These are phyloP conservation scores for Sarocladium kiliense DNA, from an alignment of 2,329 filamentous ascomycete species.

Conservation along the genomic window DNA sequence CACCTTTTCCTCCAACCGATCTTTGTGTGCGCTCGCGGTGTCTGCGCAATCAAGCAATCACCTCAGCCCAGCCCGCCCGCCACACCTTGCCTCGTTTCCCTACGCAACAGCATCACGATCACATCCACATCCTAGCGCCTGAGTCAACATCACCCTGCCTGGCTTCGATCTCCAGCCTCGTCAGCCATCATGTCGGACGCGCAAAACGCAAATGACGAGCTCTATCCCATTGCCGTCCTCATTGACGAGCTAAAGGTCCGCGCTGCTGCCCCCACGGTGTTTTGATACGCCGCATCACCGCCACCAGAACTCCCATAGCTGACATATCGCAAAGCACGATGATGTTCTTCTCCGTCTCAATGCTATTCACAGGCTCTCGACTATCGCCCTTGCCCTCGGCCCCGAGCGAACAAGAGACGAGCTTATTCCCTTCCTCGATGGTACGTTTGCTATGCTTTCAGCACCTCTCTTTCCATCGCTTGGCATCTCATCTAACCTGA, in stretches of 20 bases:
- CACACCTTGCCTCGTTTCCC: slow-evolving; percentile 1
- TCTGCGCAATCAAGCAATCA: slow-evolving; percentile 4
- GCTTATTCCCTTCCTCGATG: slow-evolving; percentile 97
- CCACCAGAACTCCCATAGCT: neutral
- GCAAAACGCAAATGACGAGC: slow-evolving; percentile 90
- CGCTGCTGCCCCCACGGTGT: slow-evolving; percentile 12
- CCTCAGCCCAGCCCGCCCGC: neutral
- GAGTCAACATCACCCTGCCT: neutral
- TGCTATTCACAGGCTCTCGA: slow-evolving; percentile 95
- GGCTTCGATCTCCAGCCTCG: neutral
- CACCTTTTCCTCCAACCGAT: neutral
- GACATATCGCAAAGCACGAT: slow-evolving; percentile 65
- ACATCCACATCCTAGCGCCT: neutral
- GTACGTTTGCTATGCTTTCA: slow-evolving; percentile 49
- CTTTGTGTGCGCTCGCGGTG: neutral
- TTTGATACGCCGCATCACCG: slow-evolving; percentile 1
- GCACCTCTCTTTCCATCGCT: neutral
- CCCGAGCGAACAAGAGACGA: slow-evolving; percentile 96
- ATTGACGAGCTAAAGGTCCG: slow-evolving; percentile 98
- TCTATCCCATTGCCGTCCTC: slow-evolving; percentile 98
- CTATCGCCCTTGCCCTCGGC: slow-evolving; percentile 92
- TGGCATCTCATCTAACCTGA: slow-evolving; percentile 13
- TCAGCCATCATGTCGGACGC: slow-evolving; percentile 69
- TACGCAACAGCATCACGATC: neutral
- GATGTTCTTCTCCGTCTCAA: slow-evolving; percentile 97